A percentile compares a stretch with the other conserved stretches of the same genome.
phyloP scores from a whole-genome alignment of 441 rosid species.

The Erysimum cheiri region DNA sequence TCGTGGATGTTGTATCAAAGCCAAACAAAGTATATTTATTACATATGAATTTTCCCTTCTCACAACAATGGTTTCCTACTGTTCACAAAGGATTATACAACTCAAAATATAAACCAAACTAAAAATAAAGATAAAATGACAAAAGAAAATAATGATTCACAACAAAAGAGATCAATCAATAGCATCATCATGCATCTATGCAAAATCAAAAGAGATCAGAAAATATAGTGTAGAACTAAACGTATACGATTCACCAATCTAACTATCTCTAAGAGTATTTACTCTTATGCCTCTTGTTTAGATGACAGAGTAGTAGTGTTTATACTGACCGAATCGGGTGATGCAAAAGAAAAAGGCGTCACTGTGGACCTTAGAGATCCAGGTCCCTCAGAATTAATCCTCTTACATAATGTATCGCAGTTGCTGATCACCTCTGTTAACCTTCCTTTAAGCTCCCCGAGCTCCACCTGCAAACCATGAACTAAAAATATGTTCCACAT shows the following conservation, averaged over 20 bases:
- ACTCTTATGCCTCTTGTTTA: slow-evolving; percentile 26
- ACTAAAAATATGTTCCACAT: slow-evolving; percentile 53
- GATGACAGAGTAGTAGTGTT: slow-evolving; percentile 42
- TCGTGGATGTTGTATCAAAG: slow-evolving; percentile 30
- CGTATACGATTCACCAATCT: slow-evolving; percentile 6
- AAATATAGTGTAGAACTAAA: background rate
- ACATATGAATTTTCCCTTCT: slow-evolving; percentile 16
- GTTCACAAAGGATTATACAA: background rate
- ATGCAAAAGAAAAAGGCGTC: slow-evolving; percentile 55
- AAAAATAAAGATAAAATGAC: background rate
- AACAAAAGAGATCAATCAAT: background rate
- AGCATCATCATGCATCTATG: slow-evolving; percentile 26
- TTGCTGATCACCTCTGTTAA: slow-evolving; percentile 85
- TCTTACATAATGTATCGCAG: slow-evolving; percentile 77
- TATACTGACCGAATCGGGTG: slow-evolving; percentile 41
- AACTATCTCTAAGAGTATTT: slow-evolving; percentile 2
- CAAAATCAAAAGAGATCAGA: slow-evolving; percentile 9
- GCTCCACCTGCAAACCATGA: slow-evolving; percentile 85
- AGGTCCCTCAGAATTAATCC: slow-evolving; percentile 75
- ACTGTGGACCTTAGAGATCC: slow-evolving; percentile 64
- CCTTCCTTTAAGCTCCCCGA: slow-evolving; percentile 90
- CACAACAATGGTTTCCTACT: slow-evolving; percentile 11
- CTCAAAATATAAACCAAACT: background rate
- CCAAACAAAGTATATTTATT: slow-evolving; percentile 14
- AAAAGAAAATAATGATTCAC: slow-evolving; percentile 5